Conservation (phyloP, 768 basidiomycete genomes). For the Kwoniella bestiolae region DNA sequence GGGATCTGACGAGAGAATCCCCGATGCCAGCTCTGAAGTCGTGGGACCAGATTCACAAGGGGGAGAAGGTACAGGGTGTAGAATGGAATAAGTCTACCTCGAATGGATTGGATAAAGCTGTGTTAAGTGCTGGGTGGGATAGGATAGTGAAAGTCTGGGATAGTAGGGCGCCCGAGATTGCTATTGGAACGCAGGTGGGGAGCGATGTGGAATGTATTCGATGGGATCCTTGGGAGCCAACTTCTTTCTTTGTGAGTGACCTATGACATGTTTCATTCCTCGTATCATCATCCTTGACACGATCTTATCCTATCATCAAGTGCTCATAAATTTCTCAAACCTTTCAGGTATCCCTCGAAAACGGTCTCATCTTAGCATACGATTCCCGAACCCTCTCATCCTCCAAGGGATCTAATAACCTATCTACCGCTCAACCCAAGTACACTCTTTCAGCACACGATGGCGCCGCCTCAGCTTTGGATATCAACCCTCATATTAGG, state of each 20-base stretch:
- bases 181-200: slow-evolving; percentile 81
- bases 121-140: slow-evolving; percentile 93
- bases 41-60: slow-evolving; percentile 68
- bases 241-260: slow-evolving; percentile 77
- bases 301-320: not conserved
- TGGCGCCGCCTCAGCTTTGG: slow-evolving; percentile 82
- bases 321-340: too few species aligned
- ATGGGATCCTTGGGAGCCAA: slow-evolving; percentile 95
- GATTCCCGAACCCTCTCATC: slow-evolving; percentile 83
- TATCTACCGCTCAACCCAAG: slow-evolving; percentile 65
- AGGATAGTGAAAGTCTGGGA: slow-evolving; percentile 95
- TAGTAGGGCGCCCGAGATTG: slow-evolving; percentile 76
- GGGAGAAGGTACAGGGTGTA: slow-evolving; percentile 93
- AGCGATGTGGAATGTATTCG: slow-evolving; percentile 90
- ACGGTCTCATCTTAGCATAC: slow-evolving; percentile 89
- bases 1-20: slow-evolving; percentile 81
- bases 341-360: slow-evolving; percentile 89
- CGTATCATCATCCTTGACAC: too few species aligned
- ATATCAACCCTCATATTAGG: slow-evolving; percentile 84
- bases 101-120: slow-evolving; percentile 72
- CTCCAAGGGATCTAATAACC: slow-evolving; percentile 55
- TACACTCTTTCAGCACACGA: slow-evolving; percentile 95
- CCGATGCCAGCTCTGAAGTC: slow-evolving; percentile 72
- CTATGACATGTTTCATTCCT: not conserved
- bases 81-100: slow-evolving; percentile 78